phyloP scores from a whole-genome alignment of 2,329 filamentous ascomycete genomes.

The Aspergillus fumigatiaffinis region DNA sequence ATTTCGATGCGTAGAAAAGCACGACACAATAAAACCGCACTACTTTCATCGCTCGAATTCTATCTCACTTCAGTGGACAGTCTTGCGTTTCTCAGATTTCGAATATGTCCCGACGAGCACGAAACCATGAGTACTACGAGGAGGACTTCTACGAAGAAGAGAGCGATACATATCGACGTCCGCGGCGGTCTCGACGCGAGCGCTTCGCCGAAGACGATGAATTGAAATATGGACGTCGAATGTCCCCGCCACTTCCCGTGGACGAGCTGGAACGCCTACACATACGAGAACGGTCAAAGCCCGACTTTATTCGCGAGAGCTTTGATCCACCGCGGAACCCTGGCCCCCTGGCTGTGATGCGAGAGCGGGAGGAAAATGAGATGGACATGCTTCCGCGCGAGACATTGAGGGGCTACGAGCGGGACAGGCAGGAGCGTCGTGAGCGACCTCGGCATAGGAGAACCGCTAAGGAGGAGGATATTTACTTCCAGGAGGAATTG shows the following conservation, averaged over 20 bases:
- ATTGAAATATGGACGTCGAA: slow-evolving; percentile 21
- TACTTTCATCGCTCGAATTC: not conserved
- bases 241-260: slow-evolving; percentile 39
- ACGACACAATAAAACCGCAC: not conserved
- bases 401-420: slow-evolving; percentile 1
- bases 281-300: slow-evolving; percentile 33
- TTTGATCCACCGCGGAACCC: slow-evolving; percentile 21
- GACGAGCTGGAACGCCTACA: slow-evolving; percentile 41
- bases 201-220: slow-evolving; percentile 27
- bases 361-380: slow-evolving; percentile 26
- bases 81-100: not conserved
- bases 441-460: not conserved
- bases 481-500: slow-evolving; percentile 8
- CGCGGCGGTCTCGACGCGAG: slow-evolving; percentile 22
- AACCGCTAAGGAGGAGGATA: slow-evolving; percentile 6
- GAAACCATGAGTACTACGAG: slow-evolving; percentile 27
- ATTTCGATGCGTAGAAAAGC: not conserved
- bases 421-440: slow-evolving; percentile 1
- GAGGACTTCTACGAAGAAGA: slow-evolving; percentile 29
- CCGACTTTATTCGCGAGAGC: slow-evolving; percentile 31
- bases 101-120: slow-evolving; percentile 30
- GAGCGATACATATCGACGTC: slow-evolving; percentile 19
- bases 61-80: not conserved
- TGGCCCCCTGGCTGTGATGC: slow-evolving; percentile 8
- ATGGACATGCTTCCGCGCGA: slow-evolving; percentile 10